These are phyloP conservation scores for Fagopyrum tataricum DNA, from an alignment of 148 eudicot genomes.

Conservation along the genomic window DNA sequence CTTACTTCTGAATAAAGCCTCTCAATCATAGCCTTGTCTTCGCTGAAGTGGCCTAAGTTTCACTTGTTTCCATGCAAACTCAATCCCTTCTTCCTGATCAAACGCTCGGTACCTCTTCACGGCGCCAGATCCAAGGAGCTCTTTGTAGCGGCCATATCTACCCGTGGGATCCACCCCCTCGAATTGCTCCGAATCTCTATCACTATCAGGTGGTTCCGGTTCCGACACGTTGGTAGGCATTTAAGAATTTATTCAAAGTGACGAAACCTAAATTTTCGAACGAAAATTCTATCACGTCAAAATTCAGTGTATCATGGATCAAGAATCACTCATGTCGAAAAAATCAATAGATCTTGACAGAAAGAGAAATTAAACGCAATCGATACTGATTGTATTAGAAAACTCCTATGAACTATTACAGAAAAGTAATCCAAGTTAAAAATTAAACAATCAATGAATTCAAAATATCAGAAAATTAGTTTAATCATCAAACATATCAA, in stretches of 20 bases:
- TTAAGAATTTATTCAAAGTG: background rate
- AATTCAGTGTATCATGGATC: background rate
- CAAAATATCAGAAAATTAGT: background rate
- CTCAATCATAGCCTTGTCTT: constrained; percentile 42
- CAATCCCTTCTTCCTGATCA: constrained; percentile 85
- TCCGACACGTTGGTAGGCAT: constrained; percentile 27
- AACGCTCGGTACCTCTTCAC: constrained; percentile 72
- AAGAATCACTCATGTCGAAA: background rate
- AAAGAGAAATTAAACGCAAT: background rate
- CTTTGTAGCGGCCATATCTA: constrained; percentile 64
- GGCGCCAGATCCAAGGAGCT: constrained; percentile 61
- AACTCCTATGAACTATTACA: background rate
- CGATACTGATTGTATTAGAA: background rate
- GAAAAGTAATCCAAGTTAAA: background rate
- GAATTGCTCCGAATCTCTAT: constrained; percentile 45
- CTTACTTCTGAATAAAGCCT: constrained; percentile 57
- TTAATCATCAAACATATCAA: background rate
- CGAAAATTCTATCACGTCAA: background rate
- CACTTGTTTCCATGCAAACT: constrained; percentile 89
- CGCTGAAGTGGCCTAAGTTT: constrained; percentile 40
- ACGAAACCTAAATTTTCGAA: background rate
- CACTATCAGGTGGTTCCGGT: constrained; percentile 33
- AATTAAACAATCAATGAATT: background rate
- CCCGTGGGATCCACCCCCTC: constrained; percentile 70
- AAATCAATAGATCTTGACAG: background rate